Percentiles rank a stretch among this genome's conserved stretches.
Conservation (phyloP, 2,329 filamentous ascomycete genomes). For the Pestalotiopsis sp. region DNA sequence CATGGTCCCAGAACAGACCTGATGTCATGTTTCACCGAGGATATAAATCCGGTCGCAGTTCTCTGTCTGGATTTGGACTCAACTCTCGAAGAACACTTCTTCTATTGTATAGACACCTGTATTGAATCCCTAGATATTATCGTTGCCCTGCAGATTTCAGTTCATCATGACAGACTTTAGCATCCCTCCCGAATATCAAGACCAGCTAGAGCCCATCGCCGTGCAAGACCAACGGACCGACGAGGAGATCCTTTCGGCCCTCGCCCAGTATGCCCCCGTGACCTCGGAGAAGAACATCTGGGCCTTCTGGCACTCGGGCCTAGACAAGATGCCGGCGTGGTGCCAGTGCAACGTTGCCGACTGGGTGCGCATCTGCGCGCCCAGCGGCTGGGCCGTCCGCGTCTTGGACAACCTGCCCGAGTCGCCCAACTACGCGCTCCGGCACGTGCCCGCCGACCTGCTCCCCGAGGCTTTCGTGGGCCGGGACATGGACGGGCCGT, state of each 20-base stretch:
- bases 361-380: slow-evolving; percentile 39
- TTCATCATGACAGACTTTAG: background rate
- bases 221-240: slow-evolving; percentile 18
- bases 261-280: slow-evolving; percentile 24
- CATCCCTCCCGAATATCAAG: slow-evolving; percentile 20
- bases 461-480: slow-evolving; percentile 44
- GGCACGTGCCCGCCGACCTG: slow-evolving; percentile 36
- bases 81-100: background rate
- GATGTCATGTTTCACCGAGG: no score
- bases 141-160: background rate
- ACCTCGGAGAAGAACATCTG: slow-evolving; percentile 44
- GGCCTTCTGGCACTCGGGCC: slow-evolving; percentile 44
- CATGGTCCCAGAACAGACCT: no score
- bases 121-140: background rate
- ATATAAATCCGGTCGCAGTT: no score
- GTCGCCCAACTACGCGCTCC: slow-evolving; percentile 37
- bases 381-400: slow-evolving; percentile 39
- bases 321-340: slow-evolving; percentile 35
- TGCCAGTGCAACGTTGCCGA: slow-evolving; percentile 37
- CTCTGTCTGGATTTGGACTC: no score
- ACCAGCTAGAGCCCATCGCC: slow-evolving; percentile 19
- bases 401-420: slow-evolving; percentile 39
- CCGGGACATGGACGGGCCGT: slow-evolving; percentile 44
- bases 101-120: background rate
- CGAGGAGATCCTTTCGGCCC: slow-evolving; percentile 20